These are phyloP conservation scores for Podospora conica DNA, from an alignment of 495 filamentous ascomycete species.

Conservation along the genomic window DNA sequence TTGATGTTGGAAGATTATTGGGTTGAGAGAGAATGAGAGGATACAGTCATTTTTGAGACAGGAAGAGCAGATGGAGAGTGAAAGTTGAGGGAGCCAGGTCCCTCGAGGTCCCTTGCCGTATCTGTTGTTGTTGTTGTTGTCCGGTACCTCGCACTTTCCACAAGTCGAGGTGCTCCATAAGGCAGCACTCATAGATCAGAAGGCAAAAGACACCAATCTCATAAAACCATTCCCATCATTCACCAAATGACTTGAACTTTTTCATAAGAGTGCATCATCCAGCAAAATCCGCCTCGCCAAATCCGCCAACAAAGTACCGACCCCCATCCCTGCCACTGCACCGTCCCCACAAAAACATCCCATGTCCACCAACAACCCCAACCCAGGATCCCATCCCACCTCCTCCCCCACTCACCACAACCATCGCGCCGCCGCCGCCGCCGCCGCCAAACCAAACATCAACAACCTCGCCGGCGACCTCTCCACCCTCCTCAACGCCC, in stretches of 20 bases:
- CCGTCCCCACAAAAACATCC: neutral
- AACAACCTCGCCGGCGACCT: neutral
- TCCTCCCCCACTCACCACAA: no score
- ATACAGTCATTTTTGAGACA: neutral
- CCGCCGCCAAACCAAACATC: neutral
- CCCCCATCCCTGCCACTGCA: neutral
- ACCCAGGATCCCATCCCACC: neutral
- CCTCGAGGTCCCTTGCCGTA: neutral
- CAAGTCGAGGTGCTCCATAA: neutral
- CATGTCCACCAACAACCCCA: neutral
- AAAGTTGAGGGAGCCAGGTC: neutral
- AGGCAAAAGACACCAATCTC: neutral
- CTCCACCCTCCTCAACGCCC: neutral
- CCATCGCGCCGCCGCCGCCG: neutral
- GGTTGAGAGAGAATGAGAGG: neutral
- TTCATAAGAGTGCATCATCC: neutral
- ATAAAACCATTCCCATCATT: neutral
- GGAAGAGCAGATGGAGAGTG: neutral
- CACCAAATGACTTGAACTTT: neutral
- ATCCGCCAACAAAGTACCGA: neutral
- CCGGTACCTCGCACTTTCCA: neutral
- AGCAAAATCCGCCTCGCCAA: neutral
- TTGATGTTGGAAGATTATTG: neutral
- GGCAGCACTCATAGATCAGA: neutral
- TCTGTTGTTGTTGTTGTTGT: neutral